Percentiles rank a stretch among this genome's conserved stretches.
Conservation (phyloP, 148 eudicot genomes). For the Salicornia ramosissima region DNA sequence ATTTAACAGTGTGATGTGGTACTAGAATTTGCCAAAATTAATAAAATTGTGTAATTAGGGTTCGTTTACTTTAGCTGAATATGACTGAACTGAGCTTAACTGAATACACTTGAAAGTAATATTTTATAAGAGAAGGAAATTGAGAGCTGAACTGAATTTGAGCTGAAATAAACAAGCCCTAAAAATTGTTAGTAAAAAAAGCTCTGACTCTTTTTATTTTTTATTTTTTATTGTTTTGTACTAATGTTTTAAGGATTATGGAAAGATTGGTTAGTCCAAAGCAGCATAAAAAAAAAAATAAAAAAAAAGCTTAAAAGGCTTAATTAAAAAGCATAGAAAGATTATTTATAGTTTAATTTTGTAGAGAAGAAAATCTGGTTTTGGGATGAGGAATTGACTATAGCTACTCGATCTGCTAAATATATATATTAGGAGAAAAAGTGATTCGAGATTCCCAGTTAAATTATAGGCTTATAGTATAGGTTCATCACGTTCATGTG, state of each 20-base stretch:
- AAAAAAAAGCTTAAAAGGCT: not conserved
- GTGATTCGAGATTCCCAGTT: not conserved
- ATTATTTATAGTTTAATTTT: not conserved
- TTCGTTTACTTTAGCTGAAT: too few relatives aligned
- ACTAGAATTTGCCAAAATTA: too few relatives aligned
- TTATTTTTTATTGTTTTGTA: not conserved
- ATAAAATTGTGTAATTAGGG: too few relatives aligned
- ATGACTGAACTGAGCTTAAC: too few relatives aligned
- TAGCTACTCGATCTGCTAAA: not conserved
- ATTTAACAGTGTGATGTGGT: too few relatives aligned
- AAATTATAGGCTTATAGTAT: not conserved
- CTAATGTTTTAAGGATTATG: not conserved
- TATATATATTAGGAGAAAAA: not conserved
- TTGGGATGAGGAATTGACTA: slow-evolving; percentile 4
- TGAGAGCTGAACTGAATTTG: too few relatives aligned
- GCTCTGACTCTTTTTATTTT: too few relatives aligned
- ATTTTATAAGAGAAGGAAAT: too few relatives aligned
- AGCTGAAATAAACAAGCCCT: too few relatives aligned
- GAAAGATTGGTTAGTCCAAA: not conserved
- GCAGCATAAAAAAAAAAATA: not conserved
- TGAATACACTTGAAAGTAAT: too few relatives aligned
- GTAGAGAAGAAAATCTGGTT: not conserved
- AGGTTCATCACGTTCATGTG: not conserved
- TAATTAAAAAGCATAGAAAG: too few relatives aligned
- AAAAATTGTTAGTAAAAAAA: slow-evolving; percentile 10